Evolutionary conservation across 2,329 filamentous ascomycete genomes (phyloP).

Genomic region (Penicillium sp.): DNA sequence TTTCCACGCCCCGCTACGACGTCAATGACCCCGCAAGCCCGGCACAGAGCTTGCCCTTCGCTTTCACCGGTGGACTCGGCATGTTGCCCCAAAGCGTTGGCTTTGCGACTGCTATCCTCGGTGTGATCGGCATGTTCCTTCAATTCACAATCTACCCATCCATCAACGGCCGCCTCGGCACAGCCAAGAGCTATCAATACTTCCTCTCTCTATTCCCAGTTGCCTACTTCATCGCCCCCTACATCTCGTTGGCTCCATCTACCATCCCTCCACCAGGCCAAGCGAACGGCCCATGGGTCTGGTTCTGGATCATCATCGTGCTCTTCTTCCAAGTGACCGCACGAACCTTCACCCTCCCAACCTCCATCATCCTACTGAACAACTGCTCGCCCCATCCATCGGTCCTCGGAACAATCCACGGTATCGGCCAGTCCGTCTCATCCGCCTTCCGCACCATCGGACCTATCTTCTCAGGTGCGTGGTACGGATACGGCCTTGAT

Average conservation of each 20-base stretch:
- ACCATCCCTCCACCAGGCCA: slow-evolving; percentile 44
- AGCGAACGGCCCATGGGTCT: slow-evolving; percentile 54
- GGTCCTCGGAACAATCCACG: slow-evolving; percentile 62
- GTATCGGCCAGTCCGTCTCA: slow-evolving; percentile 59
- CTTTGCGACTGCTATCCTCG: slow-evolving; percentile 73
- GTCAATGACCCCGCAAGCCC: slow-evolving; percentile 41
- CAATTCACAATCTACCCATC: slow-evolving; percentile 72
- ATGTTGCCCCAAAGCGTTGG: slow-evolving; percentile 71
- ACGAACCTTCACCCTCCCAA: slow-evolving; percentile 68
- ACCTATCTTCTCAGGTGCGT: slow-evolving; percentile 57
- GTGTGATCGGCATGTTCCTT: slow-evolving; percentile 70
- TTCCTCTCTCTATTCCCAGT: slow-evolving; percentile 71
- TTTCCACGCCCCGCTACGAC: slow-evolving; percentile 68
- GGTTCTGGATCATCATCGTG: slow-evolving; percentile 66
- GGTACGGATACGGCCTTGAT: slow-evolving; percentile 58
- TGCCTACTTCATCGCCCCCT: slow-evolving; percentile 71
- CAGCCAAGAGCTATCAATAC: slow-evolving; percentile 66
- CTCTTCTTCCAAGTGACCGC: slow-evolving; percentile 71
- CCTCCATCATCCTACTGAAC: slow-evolving; percentile 61
- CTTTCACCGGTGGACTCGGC: slow-evolving; percentile 72
- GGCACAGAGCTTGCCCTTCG: slow-evolving; percentile 52
- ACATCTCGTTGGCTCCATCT: slow-evolving; percentile 68
- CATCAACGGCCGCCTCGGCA: slow-evolving; percentile 67
- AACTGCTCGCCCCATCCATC: slow-evolving; percentile 62
- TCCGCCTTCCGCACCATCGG: slow-evolving; percentile 60